phyloP scores from a whole-genome alignment of 2,329 filamentous ascomycete genomes.

The Talaromyces amestolkiae region DNA sequence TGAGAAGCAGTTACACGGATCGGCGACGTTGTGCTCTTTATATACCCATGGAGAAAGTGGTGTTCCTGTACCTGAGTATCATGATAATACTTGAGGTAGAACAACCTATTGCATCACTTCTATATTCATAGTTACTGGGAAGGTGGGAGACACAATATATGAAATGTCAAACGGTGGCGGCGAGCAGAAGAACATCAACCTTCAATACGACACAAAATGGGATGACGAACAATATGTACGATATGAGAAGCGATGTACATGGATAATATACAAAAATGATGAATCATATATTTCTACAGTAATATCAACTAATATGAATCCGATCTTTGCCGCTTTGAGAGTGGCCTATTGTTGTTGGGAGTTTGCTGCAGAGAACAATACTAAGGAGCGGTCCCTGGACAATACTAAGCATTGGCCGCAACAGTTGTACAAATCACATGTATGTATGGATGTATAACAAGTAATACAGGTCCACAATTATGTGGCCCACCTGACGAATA shows the following conservation, averaged over 20 bases:
- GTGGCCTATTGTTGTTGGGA: not conserved
- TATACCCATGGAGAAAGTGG: not conserved
- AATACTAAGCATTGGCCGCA: slow-evolving; percentile 7
- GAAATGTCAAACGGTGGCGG: not conserved
- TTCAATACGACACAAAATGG: not conserved
- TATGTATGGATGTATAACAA: not conserved
- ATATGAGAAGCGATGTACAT: not conserved
- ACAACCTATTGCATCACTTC: slow-evolving; percentile 3
- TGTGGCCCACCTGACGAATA: not conserved
- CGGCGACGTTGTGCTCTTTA: not conserved
- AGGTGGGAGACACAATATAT: not conserved
- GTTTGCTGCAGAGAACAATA: slow-evolving; percentile 14
- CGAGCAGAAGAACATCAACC: not conserved
- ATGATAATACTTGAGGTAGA: not conserved
- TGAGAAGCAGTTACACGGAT: not conserved
- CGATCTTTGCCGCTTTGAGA: not conserved
- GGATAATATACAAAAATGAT: not conserved
- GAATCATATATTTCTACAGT: not conserved
- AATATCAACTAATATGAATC: not conserved
- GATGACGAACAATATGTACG: not conserved
- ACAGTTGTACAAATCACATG: not conserved
- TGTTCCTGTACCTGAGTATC: not conserved
- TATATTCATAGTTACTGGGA: not conserved
- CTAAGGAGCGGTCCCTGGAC: not conserved
- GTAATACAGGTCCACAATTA: not conserved